phyloP scores from a whole-genome alignment of 2,329 filamentous ascomycete genomes.

The Alternaria sp. region DNA sequence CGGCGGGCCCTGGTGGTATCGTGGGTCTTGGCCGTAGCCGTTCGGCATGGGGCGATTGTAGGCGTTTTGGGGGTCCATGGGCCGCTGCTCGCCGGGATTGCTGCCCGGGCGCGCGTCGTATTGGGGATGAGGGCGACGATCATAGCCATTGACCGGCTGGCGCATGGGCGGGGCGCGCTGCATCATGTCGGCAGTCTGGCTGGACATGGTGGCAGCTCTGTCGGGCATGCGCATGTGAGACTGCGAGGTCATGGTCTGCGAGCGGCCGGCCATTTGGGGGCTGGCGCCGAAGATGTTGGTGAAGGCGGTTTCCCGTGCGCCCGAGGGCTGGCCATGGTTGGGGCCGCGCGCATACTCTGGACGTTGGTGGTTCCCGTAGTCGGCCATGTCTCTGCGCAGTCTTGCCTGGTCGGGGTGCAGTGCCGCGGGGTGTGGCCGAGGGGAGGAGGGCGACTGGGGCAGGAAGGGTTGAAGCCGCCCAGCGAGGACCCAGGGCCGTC shows the following conservation, averaged over 20 bases:
- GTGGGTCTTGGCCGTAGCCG: slow-evolving; percentile 47
- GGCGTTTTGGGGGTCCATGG: slow-evolving; percentile 32
- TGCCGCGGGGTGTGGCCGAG: slow-evolving; percentile 10
- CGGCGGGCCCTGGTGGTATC: slow-evolving; percentile 43
- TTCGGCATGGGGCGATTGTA: slow-evolving; percentile 45
- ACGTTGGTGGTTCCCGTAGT: slow-evolving; percentile 68
- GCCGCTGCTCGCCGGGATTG: slow-evolving; percentile 36
- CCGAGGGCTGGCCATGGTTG: slow-evolving; percentile 59
- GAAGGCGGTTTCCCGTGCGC: slow-evolving; percentile 91
- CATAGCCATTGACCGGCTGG: slow-evolving; percentile 53
- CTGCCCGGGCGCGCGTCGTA: slow-evolving; percentile 36
- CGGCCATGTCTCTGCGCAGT: slow-evolving; percentile 59
- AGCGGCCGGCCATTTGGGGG: slow-evolving; percentile 75
- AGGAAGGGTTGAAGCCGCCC: slow-evolving; percentile 11
- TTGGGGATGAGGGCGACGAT: slow-evolving; percentile 40
- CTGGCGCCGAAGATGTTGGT: slow-evolving; percentile 94
- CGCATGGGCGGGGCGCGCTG: slow-evolving; percentile 69
- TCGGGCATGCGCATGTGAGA: slow-evolving; percentile 67
- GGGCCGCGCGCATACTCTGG: slow-evolving; percentile 62
- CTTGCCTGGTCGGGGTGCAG: slow-evolving; percentile 15
- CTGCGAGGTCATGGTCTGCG: slow-evolving; percentile 92
- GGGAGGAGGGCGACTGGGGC: slow-evolving; percentile 2
- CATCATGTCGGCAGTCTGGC: slow-evolving; percentile 59
- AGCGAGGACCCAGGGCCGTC: slow-evolving; percentile 6
- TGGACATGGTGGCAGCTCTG: slow-evolving; percentile 73